Evolutionary conservation across 306 rosid species (phyloP), one percentile per base, ranked within the genome.

Genomic region (Quercus berberidifolia): DNA sequence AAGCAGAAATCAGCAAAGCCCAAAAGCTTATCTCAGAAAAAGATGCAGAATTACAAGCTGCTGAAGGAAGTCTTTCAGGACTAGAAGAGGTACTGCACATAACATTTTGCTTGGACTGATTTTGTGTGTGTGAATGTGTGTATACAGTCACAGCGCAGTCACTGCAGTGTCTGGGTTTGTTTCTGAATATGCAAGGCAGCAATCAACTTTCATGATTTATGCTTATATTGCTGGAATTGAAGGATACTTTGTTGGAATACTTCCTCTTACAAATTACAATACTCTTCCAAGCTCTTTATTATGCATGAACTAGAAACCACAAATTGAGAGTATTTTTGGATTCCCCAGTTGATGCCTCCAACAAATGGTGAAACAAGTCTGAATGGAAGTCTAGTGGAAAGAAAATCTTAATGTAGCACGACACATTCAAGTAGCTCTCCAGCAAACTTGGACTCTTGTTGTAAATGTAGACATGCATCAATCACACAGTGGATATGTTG

Each of bases 41-140:
- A 87, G 96, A 91, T 74, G 83, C 87, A 25, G 99, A 92, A 85
- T 87, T 92, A 72, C 81, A 76, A 10, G 83, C 76, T 75, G 95
- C 94, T 80, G 99, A 92, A 80, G 98, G 90, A 81, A 89, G 91
- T 78, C 96, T 95, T 80, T 84, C 93, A 60, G 99, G 89, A 76
- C 89, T 95, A 38, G 88, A 88, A 81, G 99, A 92, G 99, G 97
- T 92, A 85, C 71, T 14, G 18, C 80, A 64, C 80, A 73, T 82
- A 67, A 82, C 20, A 76, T 71, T 51, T 83, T 81, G 54, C 74
- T 64, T 83, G 58, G 74, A 41, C 76, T 82, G 77, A 9, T 76
- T 70, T 35, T 35, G 31, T 76, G 57, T 46, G 13, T 35, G 2
- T 28, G 12, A 5, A 20, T 75, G 38, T 65, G 73, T 54, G 55